These are phyloP conservation scores for Ceratobasidium sp. DNA, from an alignment of 1,284 basidiomycete species.

Conservation along the genomic window DNA sequence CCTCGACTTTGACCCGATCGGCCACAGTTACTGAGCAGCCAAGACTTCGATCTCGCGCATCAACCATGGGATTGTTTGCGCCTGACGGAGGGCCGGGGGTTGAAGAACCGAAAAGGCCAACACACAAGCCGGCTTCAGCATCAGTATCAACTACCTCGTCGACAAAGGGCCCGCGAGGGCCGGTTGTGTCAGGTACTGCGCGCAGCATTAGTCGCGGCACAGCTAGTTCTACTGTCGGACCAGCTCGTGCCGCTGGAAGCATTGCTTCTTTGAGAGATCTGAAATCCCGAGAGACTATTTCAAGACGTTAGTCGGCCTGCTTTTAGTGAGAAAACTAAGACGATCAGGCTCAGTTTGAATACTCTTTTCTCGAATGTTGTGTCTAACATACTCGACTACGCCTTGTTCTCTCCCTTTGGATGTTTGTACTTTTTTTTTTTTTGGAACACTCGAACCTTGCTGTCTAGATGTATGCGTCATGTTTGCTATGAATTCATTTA, in stretches of 20 bases:
- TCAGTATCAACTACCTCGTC: not conserved
- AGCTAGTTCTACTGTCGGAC: not conserved
- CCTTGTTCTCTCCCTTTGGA: not conserved
- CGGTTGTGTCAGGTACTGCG: not conserved
- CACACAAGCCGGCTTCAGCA: not conserved
- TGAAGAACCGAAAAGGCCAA: not conserved
- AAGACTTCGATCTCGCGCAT: conserved; percentile 2
- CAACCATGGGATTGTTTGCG: not conserved
- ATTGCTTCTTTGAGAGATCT: conserved; percentile 30
- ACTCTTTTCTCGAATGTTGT: too few relatives aligned
- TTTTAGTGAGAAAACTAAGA: not conserved
- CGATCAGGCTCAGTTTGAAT: too few relatives aligned
- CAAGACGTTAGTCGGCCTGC: not conserved
- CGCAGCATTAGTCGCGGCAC: not conserved
- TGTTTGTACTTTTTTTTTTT: not conserved
- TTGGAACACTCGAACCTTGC: not conserved
- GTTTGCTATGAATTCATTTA: conserved; percentile 1
- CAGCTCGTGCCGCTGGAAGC: conserved; percentile 7
- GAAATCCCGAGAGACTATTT: not conserved
- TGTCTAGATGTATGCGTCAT: conserved; percentile 3
- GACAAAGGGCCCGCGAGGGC: conserved; percentile 6
- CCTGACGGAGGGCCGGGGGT: not conserved
- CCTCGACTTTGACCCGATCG: not conserved
- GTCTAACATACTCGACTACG: not conserved
- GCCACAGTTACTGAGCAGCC: not conserved